Base-by-base conservation (phyloP, 768 basidiomycete species). In the Omphalotus guepiniiformis region DNA sequence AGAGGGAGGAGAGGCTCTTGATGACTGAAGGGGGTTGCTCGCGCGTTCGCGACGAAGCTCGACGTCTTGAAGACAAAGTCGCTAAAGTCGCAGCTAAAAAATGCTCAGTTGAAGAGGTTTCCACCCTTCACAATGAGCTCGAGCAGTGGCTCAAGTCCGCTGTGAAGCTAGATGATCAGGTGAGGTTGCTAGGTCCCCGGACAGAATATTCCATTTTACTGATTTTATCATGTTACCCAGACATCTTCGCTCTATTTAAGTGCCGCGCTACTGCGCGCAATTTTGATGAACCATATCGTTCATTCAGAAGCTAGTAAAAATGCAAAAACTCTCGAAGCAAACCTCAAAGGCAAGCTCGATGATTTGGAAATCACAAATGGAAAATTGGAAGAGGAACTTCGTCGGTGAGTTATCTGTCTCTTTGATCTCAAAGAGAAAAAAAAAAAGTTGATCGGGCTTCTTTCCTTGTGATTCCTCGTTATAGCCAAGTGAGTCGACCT, bases 81-180 rank as follows among this genome's bases (percentile, higher is more conserved):
- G 82, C 82, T 48, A 78, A 75, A 58, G 82, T 89, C 56, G 88
- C 88, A 27, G 78, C 80, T 12, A 87, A 87, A 79, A 89, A 87
- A 75, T 88, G 85, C 68, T 88, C 86, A 30, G 88, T 91, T 51
- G 88, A 90, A 63, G 88, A 91, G 70, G 85, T 91, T 42, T 78
- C 81, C 42, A 69, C 75, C 50, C 77, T 91, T 53, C 85, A 88
- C 67, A 78, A 81, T 59, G 88, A 91, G 68, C 74, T 91, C 52
- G 78, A 87, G 62, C 79, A 80, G 51, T 91, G 86, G 86, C 65
- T 91, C 48, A 71, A 69, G 37, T 69, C 78, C 42, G 82, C 83
- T 56, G 70, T 65, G 54, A 80, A 79, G 62, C 56, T 64, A 58
- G 76, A 81, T 56, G 80, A 83, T 51, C 80, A 83, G 69, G 88